phyloP scores from a whole-genome alignment of 495 filamentous ascomycete genomes.

The Talaromyces liani region DNA sequence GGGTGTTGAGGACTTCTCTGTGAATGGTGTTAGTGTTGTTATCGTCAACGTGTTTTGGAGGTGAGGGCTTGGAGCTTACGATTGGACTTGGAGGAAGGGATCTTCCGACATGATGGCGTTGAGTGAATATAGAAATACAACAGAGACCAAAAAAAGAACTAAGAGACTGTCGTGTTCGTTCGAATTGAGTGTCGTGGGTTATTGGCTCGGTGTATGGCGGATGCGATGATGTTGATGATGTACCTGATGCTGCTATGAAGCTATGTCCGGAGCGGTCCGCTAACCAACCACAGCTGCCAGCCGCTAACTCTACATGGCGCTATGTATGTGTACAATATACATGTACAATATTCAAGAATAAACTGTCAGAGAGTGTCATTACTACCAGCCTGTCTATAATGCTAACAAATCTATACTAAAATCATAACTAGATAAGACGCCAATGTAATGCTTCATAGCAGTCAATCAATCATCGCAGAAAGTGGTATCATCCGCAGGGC shows the following conservation, averaged over 20 bases:
- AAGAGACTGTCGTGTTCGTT: background rate
- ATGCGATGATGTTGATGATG: background rate
- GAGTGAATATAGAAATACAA: no score
- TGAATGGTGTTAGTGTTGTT: conserved; percentile 9
- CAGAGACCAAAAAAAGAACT: no score
- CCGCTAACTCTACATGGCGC: no score
- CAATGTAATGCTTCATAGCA: background rate
- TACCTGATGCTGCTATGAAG: background rate
- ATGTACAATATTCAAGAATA: background rate
- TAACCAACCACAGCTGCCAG: background rate
- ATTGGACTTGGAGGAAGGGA: conserved; percentile 90
- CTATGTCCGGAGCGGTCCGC: background rate
- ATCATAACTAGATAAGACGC: background rate
- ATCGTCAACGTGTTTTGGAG: background rate
- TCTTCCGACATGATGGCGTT: conserved; percentile 33
- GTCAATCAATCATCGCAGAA: conserved; percentile 8
- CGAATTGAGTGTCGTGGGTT: background rate
- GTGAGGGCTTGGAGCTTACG: conserved; percentile 41
- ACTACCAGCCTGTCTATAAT: background rate
- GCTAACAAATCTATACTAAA: background rate
- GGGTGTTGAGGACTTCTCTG: conserved; percentile 79
- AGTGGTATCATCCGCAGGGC: conserved; percentile 8
- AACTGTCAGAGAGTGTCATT: background rate
- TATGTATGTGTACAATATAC: no score
- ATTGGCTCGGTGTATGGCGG: background rate